Base-by-base conservation (phyloP, 1,139 yeast species). In the Candida sojae region DNA sequence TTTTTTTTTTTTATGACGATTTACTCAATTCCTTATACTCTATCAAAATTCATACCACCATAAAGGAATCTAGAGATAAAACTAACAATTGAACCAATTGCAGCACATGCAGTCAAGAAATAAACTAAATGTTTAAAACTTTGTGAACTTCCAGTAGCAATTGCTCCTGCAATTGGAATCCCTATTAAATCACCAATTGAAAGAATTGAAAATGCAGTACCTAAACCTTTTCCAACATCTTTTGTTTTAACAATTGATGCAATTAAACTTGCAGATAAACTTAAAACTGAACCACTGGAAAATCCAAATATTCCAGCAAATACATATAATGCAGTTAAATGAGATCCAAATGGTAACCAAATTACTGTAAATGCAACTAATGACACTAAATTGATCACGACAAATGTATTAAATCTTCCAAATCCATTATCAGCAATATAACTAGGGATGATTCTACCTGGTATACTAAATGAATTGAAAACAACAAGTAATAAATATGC, bases 111-210 rank as follows among this genome's bases (percentile, higher is more conserved):
- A 3, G 67, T 61, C 13, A 67, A 61, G 50, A 68, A 67, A 4
- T 64, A 55, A 7, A 67, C 71, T 57, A 68, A 54, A 48, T 67
- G 52, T 43, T 68, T 68, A 46, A 53, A 68, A 25, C 61, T 54
- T 17, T 53, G 51, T 17, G 49, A 44, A 4, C 60, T 49, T 5
- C 58, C 57, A 12, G 57, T 61, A 3, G 64, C 63, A 25, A 70
- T 67, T 17, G 73, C 73, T 1, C 75, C 73, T 6, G 71, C 73
- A 47, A 70, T 60, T 0, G 73, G 73, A 12, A 70, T 63, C 0
- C 73, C 73, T 28, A 67, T 51, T 41, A 70, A 61, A 49, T 70
- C 68, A 17, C 71, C 70, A 50, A 64, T 57, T 49, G 72, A 63
- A 45, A 68, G 61, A 31, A 63, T 64, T 50, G 63, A 67, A 51